phyloP scores from a whole-genome alignment of 2,329 filamentous ascomycete species.

The Colletotrichum nymphaeae region DNA sequence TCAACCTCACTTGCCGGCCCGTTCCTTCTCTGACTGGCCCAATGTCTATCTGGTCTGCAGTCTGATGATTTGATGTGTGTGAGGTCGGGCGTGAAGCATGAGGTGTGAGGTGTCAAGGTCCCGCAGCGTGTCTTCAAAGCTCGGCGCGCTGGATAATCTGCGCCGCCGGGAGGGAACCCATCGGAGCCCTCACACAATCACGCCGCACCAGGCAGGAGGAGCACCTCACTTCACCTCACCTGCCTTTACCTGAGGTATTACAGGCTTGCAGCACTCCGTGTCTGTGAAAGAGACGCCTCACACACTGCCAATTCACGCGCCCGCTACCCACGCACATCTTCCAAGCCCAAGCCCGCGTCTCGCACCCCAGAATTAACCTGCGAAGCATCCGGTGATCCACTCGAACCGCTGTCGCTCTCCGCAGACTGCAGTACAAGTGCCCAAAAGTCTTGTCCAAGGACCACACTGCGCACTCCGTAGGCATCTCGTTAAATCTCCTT shows the following conservation, averaged over 20 bases:
- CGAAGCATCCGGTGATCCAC: slow-evolving; percentile 16
- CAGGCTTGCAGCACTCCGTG: too few species aligned
- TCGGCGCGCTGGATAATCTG: slow-evolving; percentile 10
- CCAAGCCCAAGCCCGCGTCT: not conserved
- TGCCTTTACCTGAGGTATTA: not conserved
- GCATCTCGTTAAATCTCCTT: slow-evolving; percentile 18
- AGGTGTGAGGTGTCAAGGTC: not conserved
- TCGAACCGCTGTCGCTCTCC: not conserved
- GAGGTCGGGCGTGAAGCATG: not conserved
- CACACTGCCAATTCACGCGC: not conserved
- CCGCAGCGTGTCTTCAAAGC: not conserved
- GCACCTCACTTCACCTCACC: not conserved
- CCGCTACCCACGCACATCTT: not conserved
- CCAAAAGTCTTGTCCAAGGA: slow-evolving; percentile 20
- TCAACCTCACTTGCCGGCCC: slow-evolving; percentile 6
- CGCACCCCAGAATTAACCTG: slow-evolving; percentile 9
- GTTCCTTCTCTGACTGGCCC: slow-evolving; percentile 1
- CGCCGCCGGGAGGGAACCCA: slow-evolving; percentile 33
- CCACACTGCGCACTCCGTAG: not conserved
- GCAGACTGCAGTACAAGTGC: slow-evolving; percentile 12
- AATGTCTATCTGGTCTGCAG: not conserved
- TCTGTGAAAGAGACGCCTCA: not conserved
- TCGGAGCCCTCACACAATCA: slow-evolving; percentile 1
- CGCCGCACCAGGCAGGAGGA: not conserved
- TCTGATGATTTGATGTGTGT: not conserved